Base-by-base conservation (phyloP, 2,329 filamentous ascomycete genomes). In the Cadophora sp. region DNA sequence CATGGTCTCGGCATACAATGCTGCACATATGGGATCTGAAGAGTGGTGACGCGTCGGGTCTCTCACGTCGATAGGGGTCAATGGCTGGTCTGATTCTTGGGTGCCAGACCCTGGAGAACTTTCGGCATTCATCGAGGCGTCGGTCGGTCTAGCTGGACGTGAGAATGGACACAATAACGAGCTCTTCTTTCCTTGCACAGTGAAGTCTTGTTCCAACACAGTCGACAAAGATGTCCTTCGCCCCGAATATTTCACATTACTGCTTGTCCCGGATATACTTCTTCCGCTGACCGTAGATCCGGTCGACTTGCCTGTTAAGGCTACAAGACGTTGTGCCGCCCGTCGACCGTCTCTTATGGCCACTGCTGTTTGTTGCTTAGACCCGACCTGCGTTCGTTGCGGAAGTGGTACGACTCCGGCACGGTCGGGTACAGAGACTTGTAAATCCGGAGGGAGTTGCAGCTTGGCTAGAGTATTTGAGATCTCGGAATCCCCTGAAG, bases 131-230 rank as follows among this genome's bases (percentile, higher is more conserved):
- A 73, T 75, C 26, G 62, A 66, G 26, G 68, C 48, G 59, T 73
- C 71, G 61, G 56, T 61, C 46, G 56, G 56, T 40, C 67, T 61
- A 64, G 48, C 58, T 53, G 70, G 69, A 50, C 58, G 65, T 40
- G 87, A 90, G 79, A 97, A 97, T 0, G 94, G 94, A 80, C 94
- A 97, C 73, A 88, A 87, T 62, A 97, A 82, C 71, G 87, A 87
- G 74, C 94, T 92, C 75, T 91, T 92, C 76, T 89, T 93, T 69
- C 94, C 94, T 77, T 90, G 85, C 40, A 94, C 91, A 22, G 94
- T 97, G 76, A 97, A 97, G 80, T 97, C 94, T 81, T 92, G 91
- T 81, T 97, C 94, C 77, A 97, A 82, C 46, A 88, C 84, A 61
- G 87, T 89, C 64, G 89, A 89, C 78, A 87, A 83, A 69, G 89